These are phyloP conservation scores for Hordeum vulgare DNA, from an alignment of 176 grass and related monocot species.

Conservation along the genomic window DNA sequence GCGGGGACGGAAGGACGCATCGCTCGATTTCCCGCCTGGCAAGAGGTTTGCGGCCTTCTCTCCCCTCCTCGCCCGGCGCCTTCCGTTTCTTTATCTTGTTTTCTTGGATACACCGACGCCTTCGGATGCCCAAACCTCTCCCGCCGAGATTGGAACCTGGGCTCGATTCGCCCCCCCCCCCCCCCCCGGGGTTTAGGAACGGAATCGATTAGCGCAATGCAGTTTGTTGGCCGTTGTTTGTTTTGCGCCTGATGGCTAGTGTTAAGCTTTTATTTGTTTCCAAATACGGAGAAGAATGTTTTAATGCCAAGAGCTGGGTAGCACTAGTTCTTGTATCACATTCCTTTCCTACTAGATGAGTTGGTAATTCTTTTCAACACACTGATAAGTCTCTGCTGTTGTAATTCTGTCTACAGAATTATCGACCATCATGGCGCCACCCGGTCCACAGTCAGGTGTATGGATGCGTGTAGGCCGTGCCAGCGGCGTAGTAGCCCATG, in stretches of 20 bases:
- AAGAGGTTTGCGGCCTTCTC: conserved; percentile 22
- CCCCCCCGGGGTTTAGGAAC: background rate
- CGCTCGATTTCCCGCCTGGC: conserved; percentile 10
- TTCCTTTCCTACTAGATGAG: background rate
- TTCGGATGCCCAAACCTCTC: background rate
- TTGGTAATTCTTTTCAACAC: background rate
- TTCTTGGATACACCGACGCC: background rate
- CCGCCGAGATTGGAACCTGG: background rate
- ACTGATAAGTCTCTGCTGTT: background rate
- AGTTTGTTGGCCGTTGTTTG: background rate
- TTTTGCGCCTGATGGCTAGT: background rate
- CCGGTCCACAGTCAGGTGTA: background rate
- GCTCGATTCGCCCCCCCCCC: background rate
- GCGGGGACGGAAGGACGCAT: background rate
- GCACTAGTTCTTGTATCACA: background rate
- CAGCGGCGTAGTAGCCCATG: background rate
- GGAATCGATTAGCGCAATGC: conserved; percentile 23
- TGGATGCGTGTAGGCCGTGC: conserved; percentile 12
- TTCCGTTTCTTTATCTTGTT: background rate
- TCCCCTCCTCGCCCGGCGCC: background rate
- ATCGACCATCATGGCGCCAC: background rate
- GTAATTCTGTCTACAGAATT: background rate
- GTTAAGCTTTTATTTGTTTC: background rate
- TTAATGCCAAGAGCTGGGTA: background rate
- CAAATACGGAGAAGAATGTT: background rate